Evolutionary conservation across 352 stramenopile genomes (phyloP).

Genomic region (Phytophthora kernoviae): DNA sequence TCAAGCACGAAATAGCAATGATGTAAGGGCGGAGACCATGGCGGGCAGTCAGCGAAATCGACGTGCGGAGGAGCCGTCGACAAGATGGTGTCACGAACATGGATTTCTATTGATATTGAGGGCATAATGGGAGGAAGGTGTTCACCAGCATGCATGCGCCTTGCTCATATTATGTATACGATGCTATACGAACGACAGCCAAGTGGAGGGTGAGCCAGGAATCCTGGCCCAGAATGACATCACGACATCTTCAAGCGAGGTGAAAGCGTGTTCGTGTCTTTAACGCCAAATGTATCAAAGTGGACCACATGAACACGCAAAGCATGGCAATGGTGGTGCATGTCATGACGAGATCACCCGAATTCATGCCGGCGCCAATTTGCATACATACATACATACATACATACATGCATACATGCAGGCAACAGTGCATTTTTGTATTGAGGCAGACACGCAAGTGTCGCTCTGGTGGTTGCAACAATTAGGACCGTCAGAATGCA

Average conservation of each 20-base stretch:
- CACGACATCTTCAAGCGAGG: not conserved
- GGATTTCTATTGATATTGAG: too few relatives aligned
- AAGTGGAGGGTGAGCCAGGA: not conserved
- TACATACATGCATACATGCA: too few relatives aligned
- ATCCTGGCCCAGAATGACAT: not conserved
- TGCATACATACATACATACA: too few relatives aligned
- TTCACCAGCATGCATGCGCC: too few relatives aligned
- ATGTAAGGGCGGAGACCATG: constrained; percentile 23
- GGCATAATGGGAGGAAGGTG: too few relatives aligned
- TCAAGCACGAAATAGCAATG: constrained; percentile 24
- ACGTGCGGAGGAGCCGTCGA: too few relatives aligned
- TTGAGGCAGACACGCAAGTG: not conserved
- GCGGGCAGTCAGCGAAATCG: not conserved
- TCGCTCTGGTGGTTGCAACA: not conserved
- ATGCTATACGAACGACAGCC: not conserved
- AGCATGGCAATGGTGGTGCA: not conserved
- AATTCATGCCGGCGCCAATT: not conserved
- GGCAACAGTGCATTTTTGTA: constrained; percentile 1
- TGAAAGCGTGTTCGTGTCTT: constrained; percentile 2
- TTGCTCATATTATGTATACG: too few relatives aligned
- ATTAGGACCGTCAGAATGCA: not conserved
- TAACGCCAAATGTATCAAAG: not conserved
- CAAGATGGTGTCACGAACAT: not conserved
- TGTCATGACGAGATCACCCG: not conserved
- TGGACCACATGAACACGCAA: not conserved